Conservation (phyloP, 345 rosid genomes). For the Eucalyptus urophylla region DNA sequence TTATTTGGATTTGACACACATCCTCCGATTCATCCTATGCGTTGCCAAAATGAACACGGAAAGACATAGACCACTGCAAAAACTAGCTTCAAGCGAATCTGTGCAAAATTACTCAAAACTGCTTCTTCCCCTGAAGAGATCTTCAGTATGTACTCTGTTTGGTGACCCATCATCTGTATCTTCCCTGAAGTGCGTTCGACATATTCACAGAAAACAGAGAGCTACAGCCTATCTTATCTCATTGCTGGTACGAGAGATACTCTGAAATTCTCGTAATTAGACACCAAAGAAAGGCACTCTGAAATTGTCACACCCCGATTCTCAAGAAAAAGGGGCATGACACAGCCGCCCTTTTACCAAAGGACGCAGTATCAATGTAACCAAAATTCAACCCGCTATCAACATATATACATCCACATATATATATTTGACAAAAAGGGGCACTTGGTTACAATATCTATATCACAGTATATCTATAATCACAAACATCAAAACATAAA, state of each 20-base stretch:
- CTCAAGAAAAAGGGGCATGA: too few relatives aligned
- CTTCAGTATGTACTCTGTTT: neutral
- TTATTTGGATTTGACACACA: neutral
- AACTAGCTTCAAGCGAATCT: neutral
- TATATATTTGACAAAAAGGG: too few relatives aligned
- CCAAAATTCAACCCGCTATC: too few relatives aligned
- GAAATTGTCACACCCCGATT: too few relatives aligned
- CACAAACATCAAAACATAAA: too few relatives aligned
- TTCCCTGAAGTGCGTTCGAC: neutral
- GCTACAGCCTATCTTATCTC: neutral
- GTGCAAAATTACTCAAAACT: neutral
- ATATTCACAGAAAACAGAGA: neutral
- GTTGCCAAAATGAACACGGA: neutral
- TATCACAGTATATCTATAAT: too few relatives aligned
- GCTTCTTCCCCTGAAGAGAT: neutral
- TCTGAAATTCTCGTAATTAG: neutral
- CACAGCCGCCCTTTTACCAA: too few relatives aligned
- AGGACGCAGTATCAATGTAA: too few relatives aligned
- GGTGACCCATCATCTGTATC: neutral
- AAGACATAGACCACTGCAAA: neutral
- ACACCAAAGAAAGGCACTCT: neutral
- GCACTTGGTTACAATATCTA: too few relatives aligned
- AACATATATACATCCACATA: too few relatives aligned
- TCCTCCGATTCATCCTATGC: neutral
- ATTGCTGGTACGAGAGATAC: neutral